Conservation (phyloP, 352 stramenopile species). For the Globisporangium barbulae region DNA sequence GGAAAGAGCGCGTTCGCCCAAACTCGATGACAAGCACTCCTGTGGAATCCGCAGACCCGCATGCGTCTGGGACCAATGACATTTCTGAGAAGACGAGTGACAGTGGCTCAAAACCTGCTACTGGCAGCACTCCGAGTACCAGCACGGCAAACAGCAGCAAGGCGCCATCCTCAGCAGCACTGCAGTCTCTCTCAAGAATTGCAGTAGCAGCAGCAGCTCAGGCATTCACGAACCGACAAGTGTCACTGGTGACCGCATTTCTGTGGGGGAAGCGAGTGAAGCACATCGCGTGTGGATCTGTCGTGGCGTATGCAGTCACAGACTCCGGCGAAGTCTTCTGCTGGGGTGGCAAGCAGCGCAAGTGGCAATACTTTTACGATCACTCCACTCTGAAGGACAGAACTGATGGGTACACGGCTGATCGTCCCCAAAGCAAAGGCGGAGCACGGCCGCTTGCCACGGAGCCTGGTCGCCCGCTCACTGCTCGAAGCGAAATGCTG, state of each 20-base stretch:
- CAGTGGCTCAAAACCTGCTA: neutral
- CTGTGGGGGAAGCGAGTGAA: slow-evolving; percentile 69
- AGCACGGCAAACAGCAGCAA: neutral
- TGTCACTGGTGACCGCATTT: slow-evolving; percentile 65
- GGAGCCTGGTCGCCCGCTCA: slow-evolving; percentile 27
- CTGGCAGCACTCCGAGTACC: neutral
- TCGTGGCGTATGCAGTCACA: slow-evolving; percentile 62
- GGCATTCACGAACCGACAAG: slow-evolving; percentile 48
- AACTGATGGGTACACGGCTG: neutral
- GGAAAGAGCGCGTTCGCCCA: slow-evolving; percentile 51
- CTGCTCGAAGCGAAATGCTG: slow-evolving; percentile 60
- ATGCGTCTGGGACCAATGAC: neutral
- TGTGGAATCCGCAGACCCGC: neutral
- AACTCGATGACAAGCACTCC: neutral
- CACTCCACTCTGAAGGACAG: slow-evolving; percentile 21
- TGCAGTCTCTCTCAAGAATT: slow-evolving; percentile 30
- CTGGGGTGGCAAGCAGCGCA: slow-evolving; percentile 68
- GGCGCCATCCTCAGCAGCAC: neutral
- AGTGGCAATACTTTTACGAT: slow-evolving; percentile 76
- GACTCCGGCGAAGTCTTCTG: slow-evolving; percentile 71
- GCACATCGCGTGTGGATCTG: slow-evolving; percentile 43
- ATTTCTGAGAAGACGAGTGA: neutral
- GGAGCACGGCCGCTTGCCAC: neutral
- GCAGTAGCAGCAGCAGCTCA: slow-evolving; percentile 33
- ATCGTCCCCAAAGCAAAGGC: slow-evolving; percentile 1